phyloP scores from a whole-genome alignment of 768 basidiomycete genomes.

The Plicaturopsis crispa region DNA sequence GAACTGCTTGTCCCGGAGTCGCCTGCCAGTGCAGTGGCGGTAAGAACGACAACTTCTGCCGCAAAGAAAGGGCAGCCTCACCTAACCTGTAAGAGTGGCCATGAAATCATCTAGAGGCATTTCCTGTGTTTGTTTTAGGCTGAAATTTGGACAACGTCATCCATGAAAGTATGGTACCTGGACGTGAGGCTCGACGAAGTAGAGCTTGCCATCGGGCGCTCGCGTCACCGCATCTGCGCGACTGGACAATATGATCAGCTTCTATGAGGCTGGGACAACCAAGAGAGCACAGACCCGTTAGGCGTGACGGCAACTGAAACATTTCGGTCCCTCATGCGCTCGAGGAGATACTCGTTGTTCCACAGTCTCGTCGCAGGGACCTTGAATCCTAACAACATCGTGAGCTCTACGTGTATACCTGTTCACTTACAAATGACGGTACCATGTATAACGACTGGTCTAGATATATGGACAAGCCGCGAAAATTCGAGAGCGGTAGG shows the following conservation, averaged over 20 bases:
- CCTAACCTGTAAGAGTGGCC: slow-evolving; percentile 27
- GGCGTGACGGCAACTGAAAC: slow-evolving; percentile 81
- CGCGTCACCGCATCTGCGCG: slow-evolving; percentile 68
- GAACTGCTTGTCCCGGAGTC: no score
- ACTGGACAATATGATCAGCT: slow-evolving; percentile 27
- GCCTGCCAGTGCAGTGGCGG: no score
- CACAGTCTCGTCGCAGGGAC: slow-evolving; percentile 47
- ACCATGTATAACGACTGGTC: slow-evolving; percentile 75
- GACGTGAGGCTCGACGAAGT: slow-evolving; percentile 70
- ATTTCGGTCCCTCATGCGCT: slow-evolving; percentile 40
- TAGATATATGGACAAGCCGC: slow-evolving; percentile 54
- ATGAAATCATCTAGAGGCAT: slow-evolving; percentile 62
- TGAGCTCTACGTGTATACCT: slow-evolving; percentile 1
- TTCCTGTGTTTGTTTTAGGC: no score
- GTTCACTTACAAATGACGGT: not conserved
- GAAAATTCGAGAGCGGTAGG: slow-evolving; percentile 68
- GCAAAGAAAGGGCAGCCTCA: no score
- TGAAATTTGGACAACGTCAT: no score
- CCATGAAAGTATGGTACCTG: no score
- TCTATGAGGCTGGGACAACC: slow-evolving; percentile 2
- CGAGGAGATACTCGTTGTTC: slow-evolving; percentile 55
- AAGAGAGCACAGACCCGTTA: slow-evolving; percentile 51
- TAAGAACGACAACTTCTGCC: no score
- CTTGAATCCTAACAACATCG: slow-evolving; percentile 32
- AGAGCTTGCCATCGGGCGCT: slow-evolving; percentile 44